phyloP scores from a whole-genome alignment of 31 red algal genomes.

The Endocladia muricata region DNA sequence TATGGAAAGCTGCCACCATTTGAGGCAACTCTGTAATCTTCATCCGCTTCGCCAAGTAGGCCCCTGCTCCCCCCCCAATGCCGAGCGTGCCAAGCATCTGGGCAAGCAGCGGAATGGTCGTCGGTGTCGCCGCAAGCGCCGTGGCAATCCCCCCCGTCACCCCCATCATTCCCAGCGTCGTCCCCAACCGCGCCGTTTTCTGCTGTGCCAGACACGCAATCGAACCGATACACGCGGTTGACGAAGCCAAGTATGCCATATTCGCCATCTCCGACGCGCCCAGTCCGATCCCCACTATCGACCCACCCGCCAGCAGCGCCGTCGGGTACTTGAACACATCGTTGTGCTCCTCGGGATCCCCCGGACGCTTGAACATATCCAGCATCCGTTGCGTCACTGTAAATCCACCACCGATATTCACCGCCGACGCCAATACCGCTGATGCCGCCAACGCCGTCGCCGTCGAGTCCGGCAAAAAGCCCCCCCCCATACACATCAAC shows the following conservation, averaged over 20 bases:
- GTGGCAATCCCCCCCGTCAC: constrained; percentile 52
- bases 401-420: constrained; percentile 82
- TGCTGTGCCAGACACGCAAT: constrained; percentile 66
- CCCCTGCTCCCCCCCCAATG: constrained; percentile 46
- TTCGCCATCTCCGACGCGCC: constrained; percentile 43
- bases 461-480: constrained; percentile 54
- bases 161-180: constrained; percentile 67
- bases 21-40: constrained; percentile 67
- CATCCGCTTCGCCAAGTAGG: constrained; percentile 43
- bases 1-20: constrained; percentile 78
- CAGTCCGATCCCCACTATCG: constrained; percentile 35
- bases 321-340: constrained; percentile 58
- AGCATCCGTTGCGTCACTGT: constrained; percentile 76
- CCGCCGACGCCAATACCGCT: constrained; percentile 60
- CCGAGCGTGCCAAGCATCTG: constrained; percentile 46
- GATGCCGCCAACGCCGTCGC: constrained; percentile 42
- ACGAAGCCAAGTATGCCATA: constrained; percentile 54
- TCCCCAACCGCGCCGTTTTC: constrained; percentile 57
- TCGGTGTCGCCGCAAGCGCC: constrained; percentile 30
- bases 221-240: constrained; percentile 49
- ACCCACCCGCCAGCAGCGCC: constrained; percentile 48
- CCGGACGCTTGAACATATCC: constrained; percentile 72
- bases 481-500: constrained; percentile 56
- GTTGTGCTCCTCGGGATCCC: constrained; percentile 65
- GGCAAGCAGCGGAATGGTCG: constrained; percentile 24